A percentile compares a stretch with the other conserved stretches of the same genome.
These are phyloP conservation scores for Truncatella angustata DNA, from an alignment of 2,329 filamentous ascomycete genomes.

Conservation along the genomic window DNA sequence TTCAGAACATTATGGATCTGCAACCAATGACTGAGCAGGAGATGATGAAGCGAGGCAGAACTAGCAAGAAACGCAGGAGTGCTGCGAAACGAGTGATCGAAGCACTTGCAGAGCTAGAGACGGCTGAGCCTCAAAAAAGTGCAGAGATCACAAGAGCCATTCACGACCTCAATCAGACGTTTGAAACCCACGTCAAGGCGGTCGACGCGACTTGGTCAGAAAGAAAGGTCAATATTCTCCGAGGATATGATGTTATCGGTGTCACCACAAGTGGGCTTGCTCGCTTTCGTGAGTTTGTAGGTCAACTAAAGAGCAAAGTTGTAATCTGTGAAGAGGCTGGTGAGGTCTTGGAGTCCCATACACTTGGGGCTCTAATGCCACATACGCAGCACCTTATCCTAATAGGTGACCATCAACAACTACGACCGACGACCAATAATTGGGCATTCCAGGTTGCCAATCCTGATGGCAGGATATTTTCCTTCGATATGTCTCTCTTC, in stretches of 20 bases:
- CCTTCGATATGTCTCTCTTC: constrained; percentile 60
- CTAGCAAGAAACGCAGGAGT: constrained; percentile 2
- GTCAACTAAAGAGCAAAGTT: constrained; percentile 50
- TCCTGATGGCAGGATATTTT: constrained; percentile 44
- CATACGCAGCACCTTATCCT: constrained; percentile 60
- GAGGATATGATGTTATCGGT: constrained; percentile 48
- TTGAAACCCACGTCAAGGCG: constrained; percentile 18
- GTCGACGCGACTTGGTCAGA: constrained; percentile 30
- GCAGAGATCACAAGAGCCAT: constrained; percentile 12
- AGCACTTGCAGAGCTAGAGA: neutral
- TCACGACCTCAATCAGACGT: neutral
- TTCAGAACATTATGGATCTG: constrained; percentile 29
- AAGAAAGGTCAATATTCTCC: constrained; percentile 19
- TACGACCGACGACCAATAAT: constrained; percentile 57
- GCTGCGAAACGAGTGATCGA: neutral
- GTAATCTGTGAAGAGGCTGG: constrained; percentile 69
- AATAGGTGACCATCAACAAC: constrained; percentile 63
- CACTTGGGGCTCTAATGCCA: constrained; percentile 57
- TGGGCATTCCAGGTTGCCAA: constrained; percentile 54
- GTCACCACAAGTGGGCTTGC: constrained; percentile 61
- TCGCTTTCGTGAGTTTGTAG: constrained; percentile 45
- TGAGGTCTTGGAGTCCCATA: constrained; percentile 64
- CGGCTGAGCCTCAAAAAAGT: neutral
- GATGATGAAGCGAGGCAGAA: constrained; percentile 13
- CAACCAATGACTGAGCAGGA: neutral